These are phyloP conservation scores for Gaultheria prostrata DNA, from an alignment of 148 eudicot species.

Conservation along the genomic window DNA sequence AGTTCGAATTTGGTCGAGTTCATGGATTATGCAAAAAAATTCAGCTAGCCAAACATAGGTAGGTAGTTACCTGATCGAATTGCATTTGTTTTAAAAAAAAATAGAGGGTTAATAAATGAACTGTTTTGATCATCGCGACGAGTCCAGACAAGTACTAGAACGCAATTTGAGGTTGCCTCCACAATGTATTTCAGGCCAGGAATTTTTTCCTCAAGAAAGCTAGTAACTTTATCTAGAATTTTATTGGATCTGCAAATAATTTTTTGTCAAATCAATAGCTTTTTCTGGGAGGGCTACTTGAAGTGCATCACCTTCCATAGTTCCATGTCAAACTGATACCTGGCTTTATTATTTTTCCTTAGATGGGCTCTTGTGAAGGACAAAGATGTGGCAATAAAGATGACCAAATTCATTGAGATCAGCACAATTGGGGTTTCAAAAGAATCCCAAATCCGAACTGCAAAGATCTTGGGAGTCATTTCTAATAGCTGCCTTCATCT, in stretches of 20 bases:
- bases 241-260: no score
- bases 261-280: no score
- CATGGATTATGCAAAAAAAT: background rate
- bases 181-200: no score
- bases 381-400: constrained; percentile 55
- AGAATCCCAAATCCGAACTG: constrained; percentile 73
- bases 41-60: background rate
- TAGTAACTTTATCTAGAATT: no score
- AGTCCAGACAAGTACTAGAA: no score
- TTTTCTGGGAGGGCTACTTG: no score
- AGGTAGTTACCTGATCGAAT: background rate
- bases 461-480: constrained; percentile 52
- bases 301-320: no score
- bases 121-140: no score
- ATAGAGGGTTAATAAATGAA: no score
- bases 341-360: background rate
- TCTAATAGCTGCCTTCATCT: constrained; percentile 39
- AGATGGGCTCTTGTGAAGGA: constrained; percentile 96
- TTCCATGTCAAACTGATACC: background rate
- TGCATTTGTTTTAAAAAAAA: background rate
- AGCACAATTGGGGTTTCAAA: constrained; percentile 81
- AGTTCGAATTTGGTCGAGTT: background rate
- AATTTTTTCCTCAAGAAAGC: no score
- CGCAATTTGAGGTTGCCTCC: no score
- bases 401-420: constrained; percentile 64